phyloP scores from a whole-genome alignment of 208 protist genomes.

The Acanthamoeba castellanii region DNA sequence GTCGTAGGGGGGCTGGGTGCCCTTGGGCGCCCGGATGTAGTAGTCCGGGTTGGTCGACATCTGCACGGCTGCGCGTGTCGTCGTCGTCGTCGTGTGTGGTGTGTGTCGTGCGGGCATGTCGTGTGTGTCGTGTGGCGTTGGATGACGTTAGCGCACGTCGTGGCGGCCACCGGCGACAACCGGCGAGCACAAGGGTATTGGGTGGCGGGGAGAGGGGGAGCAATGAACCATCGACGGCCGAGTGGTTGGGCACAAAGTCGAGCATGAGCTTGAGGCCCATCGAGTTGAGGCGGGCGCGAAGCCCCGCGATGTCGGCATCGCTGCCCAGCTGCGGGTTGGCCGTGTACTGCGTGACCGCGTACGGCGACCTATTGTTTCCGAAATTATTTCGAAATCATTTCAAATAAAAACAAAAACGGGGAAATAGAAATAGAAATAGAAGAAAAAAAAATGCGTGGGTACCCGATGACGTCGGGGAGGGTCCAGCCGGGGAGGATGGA shows the following conservation, averaged over 20 bases:
- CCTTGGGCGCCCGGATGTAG: slow-evolving; percentile 81
- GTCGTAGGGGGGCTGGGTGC: slow-evolving; percentile 74
- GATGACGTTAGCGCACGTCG: too few relatives aligned
- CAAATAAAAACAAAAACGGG: neutral
- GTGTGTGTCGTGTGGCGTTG: too few relatives aligned
- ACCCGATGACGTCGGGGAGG: slow-evolving; percentile 69
- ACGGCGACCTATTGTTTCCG: slow-evolving; percentile 90
- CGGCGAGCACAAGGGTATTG: neutral
- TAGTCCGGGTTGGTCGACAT: slow-evolving; percentile 75
- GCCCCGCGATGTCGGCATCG: neutral
- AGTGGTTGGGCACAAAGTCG: slow-evolving; percentile 92
- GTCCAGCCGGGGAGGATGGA: slow-evolving; percentile 86
- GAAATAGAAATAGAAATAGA: too few relatives aligned
- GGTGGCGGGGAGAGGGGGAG: slow-evolving; percentile 51
- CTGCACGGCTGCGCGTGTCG: neutral
- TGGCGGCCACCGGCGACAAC: too few relatives aligned
- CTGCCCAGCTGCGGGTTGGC: slow-evolving; percentile 78
- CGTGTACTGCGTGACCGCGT: slow-evolving; percentile 86
- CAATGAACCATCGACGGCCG: slow-evolving; percentile 33
- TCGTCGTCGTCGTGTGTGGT: neutral
- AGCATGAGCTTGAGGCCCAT: slow-evolving; percentile 87
- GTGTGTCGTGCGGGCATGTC: neutral
- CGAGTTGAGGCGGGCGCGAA: slow-evolving; percentile 80
- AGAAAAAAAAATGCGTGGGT: neutral
- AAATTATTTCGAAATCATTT: neutral